Percentiles rank a stretch among this genome's conserved stretches.
These are phyloP conservation scores for Ceratocystis huliohia DNA, from an alignment of 2,329 filamentous ascomycete genomes.

Conservation along the genomic window DNA sequence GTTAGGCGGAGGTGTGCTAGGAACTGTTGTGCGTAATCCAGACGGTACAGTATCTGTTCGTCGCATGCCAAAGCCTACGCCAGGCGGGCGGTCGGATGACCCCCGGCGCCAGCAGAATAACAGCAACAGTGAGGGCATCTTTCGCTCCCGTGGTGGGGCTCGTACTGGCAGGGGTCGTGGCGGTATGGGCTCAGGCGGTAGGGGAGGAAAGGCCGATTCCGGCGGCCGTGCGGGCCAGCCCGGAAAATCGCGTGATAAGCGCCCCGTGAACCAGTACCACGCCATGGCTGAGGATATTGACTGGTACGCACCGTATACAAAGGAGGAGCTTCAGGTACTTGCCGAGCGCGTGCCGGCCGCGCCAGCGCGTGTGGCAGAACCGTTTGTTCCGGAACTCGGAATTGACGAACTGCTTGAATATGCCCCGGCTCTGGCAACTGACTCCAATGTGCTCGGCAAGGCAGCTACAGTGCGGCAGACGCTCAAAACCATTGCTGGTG, in stretches of 20 bases:
- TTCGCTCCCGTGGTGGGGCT: conserved; percentile 19
- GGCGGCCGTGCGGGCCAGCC: conserved; percentile 22
- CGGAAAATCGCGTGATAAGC: conserved; percentile 22
- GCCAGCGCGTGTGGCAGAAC: conserved; percentile 17
- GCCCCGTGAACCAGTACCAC: conserved; percentile 24
- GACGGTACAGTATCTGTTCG: conserved; percentile 18
- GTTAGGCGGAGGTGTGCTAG: conserved; percentile 22
- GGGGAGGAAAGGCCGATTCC: too few species aligned
- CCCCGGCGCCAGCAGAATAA: conserved; percentile 16
- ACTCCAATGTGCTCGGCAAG: conserved; percentile 26
- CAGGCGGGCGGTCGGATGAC: conserved; percentile 19
- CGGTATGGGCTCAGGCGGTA: background rate
- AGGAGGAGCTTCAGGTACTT: conserved; percentile 25
- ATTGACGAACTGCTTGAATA: conserved; percentile 28
- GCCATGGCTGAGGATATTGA: conserved; percentile 24
- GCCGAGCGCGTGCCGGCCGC: conserved; percentile 17
- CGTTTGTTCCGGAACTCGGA: conserved; percentile 29
- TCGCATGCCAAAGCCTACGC: conserved; percentile 4
- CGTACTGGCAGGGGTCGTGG: conserved; percentile 23
- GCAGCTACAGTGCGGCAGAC: conserved; percentile 29
- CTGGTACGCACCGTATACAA: conserved; percentile 23
- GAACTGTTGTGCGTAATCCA: conserved; percentile 18
- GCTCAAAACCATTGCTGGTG: conserved; percentile 30
- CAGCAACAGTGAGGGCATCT: conserved; percentile 16
- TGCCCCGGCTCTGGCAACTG: conserved; percentile 28